A percentile compares a stretch with the other conserved stretches of the same genome.
phyloP scores from a whole-genome alignment of 352 stramenopile species.

The Pilasporangium apinafurcum region DNA sequence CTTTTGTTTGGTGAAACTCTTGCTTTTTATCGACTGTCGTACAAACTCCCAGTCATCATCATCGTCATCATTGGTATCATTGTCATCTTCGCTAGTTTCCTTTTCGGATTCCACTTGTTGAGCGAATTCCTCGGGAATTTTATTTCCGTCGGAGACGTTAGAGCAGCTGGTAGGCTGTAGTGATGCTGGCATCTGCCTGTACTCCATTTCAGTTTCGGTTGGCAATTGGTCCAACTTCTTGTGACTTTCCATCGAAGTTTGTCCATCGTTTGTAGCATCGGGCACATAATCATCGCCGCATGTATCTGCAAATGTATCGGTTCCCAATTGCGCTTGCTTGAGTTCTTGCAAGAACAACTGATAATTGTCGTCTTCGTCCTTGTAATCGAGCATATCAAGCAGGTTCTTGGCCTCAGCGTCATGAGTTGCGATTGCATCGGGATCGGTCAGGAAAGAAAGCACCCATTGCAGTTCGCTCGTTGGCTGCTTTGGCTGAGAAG shows the following conservation, averaged over 20 bases:
- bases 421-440: slow-evolving; percentile 27
- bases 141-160: no score
- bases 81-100: not conserved
- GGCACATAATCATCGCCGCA: not conserved
- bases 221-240: no score
- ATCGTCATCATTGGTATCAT: slow-evolving; percentile 8
- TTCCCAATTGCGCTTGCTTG: slow-evolving; percentile 37
- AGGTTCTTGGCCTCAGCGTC: slow-evolving; percentile 57
- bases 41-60: slow-evolving; percentile 33
- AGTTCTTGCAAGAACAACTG: slow-evolving; percentile 63
- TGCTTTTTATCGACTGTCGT: slow-evolving; percentile 19
- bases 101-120: not conserved
- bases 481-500: not conserved
- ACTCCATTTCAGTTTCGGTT: no score
- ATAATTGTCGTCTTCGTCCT: slow-evolving; percentile 70
- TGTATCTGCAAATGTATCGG: slow-evolving; percentile 7
- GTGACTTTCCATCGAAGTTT: not conserved
- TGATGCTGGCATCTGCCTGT: no score
- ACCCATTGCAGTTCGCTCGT: slow-evolving; percentile 72
- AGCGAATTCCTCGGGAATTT: not conserved
- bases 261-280: not conserved
- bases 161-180: no score
- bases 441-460: slow-evolving; percentile 50
- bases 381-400: slow-evolving; percentile 20
- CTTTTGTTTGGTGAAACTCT: no score